Percentiles rank a stretch among this genome's conserved stretches.
phyloP scores from a whole-genome alignment of 345 rosid species.

The Boechera retrofracta region DNA sequence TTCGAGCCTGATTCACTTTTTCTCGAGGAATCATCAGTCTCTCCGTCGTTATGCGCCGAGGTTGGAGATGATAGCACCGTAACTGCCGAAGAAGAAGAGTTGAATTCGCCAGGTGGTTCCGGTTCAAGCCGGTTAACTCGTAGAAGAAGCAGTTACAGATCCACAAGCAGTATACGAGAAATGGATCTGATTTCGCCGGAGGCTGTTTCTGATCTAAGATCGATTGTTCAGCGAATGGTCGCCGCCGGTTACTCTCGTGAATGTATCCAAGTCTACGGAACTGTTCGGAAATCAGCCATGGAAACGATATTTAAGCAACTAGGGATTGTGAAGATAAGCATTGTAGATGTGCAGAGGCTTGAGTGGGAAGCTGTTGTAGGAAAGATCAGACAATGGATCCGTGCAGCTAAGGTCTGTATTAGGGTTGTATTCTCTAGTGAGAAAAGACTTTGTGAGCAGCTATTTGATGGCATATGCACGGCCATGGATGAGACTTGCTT shows the following conservation, averaged over 20 bases:
- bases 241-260: conserved; percentile 45
- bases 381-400: conserved; percentile 84
- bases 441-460: conserved; percentile 79
- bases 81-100: conserved; percentile 23
- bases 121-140: conserved; percentile 43
- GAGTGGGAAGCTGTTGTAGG: conserved; percentile 78
- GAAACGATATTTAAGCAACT: conserved; percentile 68
- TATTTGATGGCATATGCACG: conserved; percentile 51
- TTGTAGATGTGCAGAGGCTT: conserved; percentile 84
- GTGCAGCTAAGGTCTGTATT: conserved; percentile 78
- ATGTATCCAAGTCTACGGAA: conserved; percentile 66
- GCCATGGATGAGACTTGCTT: conserved; percentile 74
- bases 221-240: conserved; percentile 45
- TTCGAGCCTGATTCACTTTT: conserved; percentile 66
- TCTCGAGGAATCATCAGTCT: conserved; percentile 46
- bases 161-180: conserved; percentile 46
- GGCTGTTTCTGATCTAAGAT: conserved; percentile 38
- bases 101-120: conserved; percentile 26
- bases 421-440: conserved; percentile 85
- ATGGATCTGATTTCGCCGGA: conserved; percentile 47
- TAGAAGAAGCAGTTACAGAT: conserved; percentile 47
- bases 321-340: conserved; percentile 81
- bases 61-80: conserved; percentile 42
- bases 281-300: conserved; percentile 75
- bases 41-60: conserved; percentile 40